Conservation (phyloP, 768 basidiomycete genomes). For the Kwoniella sp. region DNA sequence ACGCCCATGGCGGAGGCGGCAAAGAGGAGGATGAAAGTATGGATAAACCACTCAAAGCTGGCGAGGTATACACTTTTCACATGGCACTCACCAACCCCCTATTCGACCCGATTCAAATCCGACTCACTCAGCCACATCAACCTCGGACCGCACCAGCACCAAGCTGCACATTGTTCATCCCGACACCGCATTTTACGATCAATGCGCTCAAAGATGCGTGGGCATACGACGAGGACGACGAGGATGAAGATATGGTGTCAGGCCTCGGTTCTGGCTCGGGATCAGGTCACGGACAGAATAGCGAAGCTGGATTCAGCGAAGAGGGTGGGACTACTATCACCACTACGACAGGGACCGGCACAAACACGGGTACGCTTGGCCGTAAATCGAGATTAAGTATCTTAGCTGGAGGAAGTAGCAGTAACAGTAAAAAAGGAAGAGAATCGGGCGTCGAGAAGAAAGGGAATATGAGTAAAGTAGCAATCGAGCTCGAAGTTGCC, state of each 20-base stretch:
- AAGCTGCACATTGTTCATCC: constrained; percentile 65
- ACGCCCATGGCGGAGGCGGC: not conserved
- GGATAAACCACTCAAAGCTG: constrained; percentile 26
- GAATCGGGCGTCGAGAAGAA: constrained; percentile 84
- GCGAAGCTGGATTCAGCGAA: constrained; percentile 60
- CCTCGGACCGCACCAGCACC: constrained; percentile 49
- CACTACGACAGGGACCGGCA: not conserved
- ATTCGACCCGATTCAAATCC: constrained; percentile 91
- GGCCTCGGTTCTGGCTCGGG: not conserved
- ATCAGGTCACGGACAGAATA: constrained; percentile 44
- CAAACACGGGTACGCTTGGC: constrained; percentile 55
- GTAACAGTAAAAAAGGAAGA: constrained; percentile 31
- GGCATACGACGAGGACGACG: constrained; percentile 95
- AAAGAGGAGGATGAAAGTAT: constrained; percentile 45
- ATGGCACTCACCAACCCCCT: constrained; percentile 90
- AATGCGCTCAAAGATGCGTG: constrained; percentile 93
- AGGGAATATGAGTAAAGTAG: constrained; percentile 88
- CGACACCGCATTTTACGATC: constrained; percentile 74
- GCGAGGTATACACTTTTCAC: constrained; percentile 71
- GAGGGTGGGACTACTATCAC: constrained; percentile 53
- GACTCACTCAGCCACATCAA: constrained; percentile 64
- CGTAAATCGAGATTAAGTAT: constrained; percentile 34
- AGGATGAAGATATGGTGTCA: constrained; percentile 58
- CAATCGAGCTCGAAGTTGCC: constrained; percentile 82
- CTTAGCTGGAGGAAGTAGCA: constrained; percentile 12